Percentiles rank a stretch among this genome's conserved stretches.
phyloP scores from a whole-genome alignment of 2,329 filamentous ascomycete genomes.

The Aspergillus alliaceus region DNA sequence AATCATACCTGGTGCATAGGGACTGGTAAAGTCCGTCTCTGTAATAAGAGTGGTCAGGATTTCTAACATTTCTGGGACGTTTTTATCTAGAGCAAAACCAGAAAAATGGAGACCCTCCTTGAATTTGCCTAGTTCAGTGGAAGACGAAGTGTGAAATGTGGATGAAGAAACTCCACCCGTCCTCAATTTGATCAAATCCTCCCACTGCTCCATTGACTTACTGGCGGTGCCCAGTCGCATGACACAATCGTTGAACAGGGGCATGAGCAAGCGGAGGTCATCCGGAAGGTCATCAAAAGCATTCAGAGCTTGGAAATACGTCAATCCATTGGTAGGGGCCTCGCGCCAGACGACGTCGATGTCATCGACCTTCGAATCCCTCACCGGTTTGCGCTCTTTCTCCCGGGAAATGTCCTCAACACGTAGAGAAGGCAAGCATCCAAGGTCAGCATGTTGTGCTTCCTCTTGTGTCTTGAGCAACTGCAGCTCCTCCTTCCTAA shows the following conservation, averaged over 20 bases:
- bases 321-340: slow-evolving; percentile 90
- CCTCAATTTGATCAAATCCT: slow-evolving; percentile 93
- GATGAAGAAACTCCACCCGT: slow-evolving; percentile 86
- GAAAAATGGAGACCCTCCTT: slow-evolving; percentile 81
- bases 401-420: slow-evolving; percentile 84
- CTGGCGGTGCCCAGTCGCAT: slow-evolving; percentile 89
- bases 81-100: slow-evolving; percentile 85
- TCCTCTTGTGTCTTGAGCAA: slow-evolving; percentile 81
- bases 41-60: slow-evolving; percentile 76
- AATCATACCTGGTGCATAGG: slow-evolving; percentile 78
- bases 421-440: slow-evolving; percentile 82
- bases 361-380: slow-evolving; percentile 57
- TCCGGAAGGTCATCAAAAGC: slow-evolving; percentile 75
- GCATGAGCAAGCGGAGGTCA: slow-evolving; percentile 79
- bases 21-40: slow-evolving; percentile 86
- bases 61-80: slow-evolving; percentile 88
- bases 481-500: slow-evolving; percentile 76
- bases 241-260: slow-evolving; percentile 86
- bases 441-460: slow-evolving; percentile 79
- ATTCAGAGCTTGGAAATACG: slow-evolving; percentile 91
- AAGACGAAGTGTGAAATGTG: slow-evolving; percentile 79
- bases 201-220: slow-evolving; percentile 89
- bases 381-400: slow-evolving; percentile 71
- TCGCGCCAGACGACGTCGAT: slow-evolving; percentile 85
- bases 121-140: slow-evolving; percentile 67